phyloP scores from a whole-genome alignment of 176 grass and related monocot species.

The Stipa capillata region DNA sequence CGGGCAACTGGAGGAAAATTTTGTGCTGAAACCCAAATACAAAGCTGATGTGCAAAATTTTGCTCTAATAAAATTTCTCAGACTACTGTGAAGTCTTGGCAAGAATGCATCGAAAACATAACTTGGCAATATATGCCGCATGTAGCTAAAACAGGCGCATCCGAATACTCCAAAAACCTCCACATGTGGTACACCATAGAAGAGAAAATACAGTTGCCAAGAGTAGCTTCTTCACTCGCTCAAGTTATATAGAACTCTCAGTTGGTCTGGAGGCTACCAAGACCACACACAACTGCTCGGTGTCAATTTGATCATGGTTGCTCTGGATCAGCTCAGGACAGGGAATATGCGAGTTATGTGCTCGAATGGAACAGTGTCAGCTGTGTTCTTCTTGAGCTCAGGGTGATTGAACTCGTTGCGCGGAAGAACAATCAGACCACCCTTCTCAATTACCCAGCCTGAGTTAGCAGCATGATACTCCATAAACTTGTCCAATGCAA shows the following conservation, averaged over 20 bases:
- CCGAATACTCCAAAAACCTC: background rate
- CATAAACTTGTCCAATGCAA: constrained; percentile 87
- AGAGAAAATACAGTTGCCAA: background rate
- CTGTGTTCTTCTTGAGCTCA: constrained; percentile 84
- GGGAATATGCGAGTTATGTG: constrained; percentile 92
- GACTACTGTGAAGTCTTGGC: background rate
- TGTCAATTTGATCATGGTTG: constrained; percentile 6
- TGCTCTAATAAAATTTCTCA: background rate
- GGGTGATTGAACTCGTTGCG: constrained; percentile 88
- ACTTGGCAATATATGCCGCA: background rate
- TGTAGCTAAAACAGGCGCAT: background rate
- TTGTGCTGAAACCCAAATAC: background rate
- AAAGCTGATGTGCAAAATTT: background rate
- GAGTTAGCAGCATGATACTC: constrained; percentile 74
- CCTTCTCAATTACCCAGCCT: constrained; percentile 77
- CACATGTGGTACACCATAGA: background rate
- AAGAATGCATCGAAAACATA: background rate
- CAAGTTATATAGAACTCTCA: background rate
- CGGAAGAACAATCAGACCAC: constrained; percentile 61
- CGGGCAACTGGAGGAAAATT: too few relatives aligned
- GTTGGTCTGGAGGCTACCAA: background rate
- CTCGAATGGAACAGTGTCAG: constrained; percentile 65
- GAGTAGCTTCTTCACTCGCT: constrained; percentile 26
- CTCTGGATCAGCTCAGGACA: constrained; percentile 63
- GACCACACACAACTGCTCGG: background rate